Evolutionary conservation across 2,329 filamentous ascomycete genomes (phyloP).

Genomic region (Stagonosporopsis tanaceti): DNA sequence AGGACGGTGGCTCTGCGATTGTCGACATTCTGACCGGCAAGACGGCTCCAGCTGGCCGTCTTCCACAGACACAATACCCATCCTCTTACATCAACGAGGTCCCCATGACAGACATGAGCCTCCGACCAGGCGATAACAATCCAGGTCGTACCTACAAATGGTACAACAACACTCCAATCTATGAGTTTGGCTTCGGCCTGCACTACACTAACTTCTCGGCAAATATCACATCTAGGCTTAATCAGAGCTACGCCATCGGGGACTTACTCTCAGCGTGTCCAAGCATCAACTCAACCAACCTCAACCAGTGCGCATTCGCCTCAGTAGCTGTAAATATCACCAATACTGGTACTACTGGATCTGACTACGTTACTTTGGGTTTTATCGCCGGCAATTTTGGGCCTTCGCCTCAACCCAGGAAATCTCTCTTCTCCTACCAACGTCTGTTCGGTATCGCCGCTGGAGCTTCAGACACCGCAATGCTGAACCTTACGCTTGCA

Average conservation of each 20-base stretch:
- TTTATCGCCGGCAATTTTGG: slow-evolving; percentile 60
- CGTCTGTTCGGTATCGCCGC: slow-evolving; percentile 54
- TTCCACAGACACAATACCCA: slow-evolving; percentile 67
- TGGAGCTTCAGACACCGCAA: slow-evolving; percentile 44
- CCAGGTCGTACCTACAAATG: slow-evolving; percentile 68
- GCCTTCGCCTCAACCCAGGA: slow-evolving; percentile 62
- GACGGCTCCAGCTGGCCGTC: slow-evolving; percentile 61
- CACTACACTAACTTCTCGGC: slow-evolving; percentile 66
- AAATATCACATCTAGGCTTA: slow-evolving; percentile 24
- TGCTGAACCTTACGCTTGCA: slow-evolving; percentile 59
- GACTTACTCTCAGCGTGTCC: slow-evolving; percentile 37
- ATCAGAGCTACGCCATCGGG: slow-evolving; percentile 27
- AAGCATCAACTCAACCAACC: slow-evolving; percentile 44
- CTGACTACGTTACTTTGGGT: slow-evolving; percentile 63
- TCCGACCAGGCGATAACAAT: slow-evolving; percentile 57
- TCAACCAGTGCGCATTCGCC: slow-evolving; percentile 53
- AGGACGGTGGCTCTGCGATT: slow-evolving; percentile 65
- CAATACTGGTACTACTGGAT: slow-evolving; percentile 57
- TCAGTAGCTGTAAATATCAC: slow-evolving; percentile 53
- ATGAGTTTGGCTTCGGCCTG: slow-evolving; percentile 64
- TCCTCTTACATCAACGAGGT: slow-evolving; percentile 60
- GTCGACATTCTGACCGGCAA: slow-evolving; percentile 64
- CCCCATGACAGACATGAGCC: slow-evolving; percentile 64
- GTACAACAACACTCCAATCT: slow-evolving; percentile 60
- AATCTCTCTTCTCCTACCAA: slow-evolving; percentile 61